Percentiles rank a stretch among this genome's conserved stretches.
Conservation (phyloP, 441 rosid species). For the Breynia disticha region DNA sequence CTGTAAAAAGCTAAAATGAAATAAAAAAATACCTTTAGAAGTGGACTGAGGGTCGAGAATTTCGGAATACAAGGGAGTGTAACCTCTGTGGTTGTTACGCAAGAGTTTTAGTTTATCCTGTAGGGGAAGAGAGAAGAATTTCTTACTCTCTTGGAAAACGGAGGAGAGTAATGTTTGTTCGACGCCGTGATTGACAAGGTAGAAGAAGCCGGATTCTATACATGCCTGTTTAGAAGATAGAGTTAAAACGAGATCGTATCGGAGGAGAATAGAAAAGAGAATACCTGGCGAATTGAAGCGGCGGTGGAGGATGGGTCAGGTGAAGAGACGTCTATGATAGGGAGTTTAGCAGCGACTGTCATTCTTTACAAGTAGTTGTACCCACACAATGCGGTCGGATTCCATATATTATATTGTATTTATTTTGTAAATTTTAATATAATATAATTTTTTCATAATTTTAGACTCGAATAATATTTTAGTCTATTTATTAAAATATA, state of each 20-base stretch:
- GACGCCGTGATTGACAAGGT: slow-evolving; percentile 67
- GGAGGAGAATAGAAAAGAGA: not conserved
- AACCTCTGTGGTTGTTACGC: slow-evolving; percentile 50
- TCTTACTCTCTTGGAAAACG: slow-evolving; percentile 39
- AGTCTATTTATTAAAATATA: too few species aligned
- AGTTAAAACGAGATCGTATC: not conserved
- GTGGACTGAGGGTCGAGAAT: slow-evolving; percentile 38
- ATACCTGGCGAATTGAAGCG: slow-evolving; percentile 47
- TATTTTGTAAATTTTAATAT: too few species aligned
- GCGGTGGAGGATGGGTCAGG: slow-evolving; percentile 39
- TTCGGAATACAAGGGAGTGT: slow-evolving; percentile 50
- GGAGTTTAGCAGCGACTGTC: slow-evolving; percentile 22
- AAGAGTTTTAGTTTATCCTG: slow-evolving; percentile 44
- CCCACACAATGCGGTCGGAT: too few species aligned
- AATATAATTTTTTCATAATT: too few species aligned
- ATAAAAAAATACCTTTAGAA: slow-evolving; percentile 33
- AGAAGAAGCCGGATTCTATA: slow-evolving; percentile 68
- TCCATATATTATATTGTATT: too few species aligned
- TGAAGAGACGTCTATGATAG: slow-evolving; percentile 40
- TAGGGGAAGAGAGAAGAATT: slow-evolving; percentile 51
- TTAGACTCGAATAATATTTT: too few species aligned
- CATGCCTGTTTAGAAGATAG: slow-evolving; percentile 47
- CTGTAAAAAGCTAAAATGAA: not conserved
- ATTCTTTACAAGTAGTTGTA: not conserved
- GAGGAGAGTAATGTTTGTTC: slow-evolving; percentile 29